phyloP scores from a whole-genome alignment of 306 rosid genomes.

The Chamaecrista fasciculata region DNA sequence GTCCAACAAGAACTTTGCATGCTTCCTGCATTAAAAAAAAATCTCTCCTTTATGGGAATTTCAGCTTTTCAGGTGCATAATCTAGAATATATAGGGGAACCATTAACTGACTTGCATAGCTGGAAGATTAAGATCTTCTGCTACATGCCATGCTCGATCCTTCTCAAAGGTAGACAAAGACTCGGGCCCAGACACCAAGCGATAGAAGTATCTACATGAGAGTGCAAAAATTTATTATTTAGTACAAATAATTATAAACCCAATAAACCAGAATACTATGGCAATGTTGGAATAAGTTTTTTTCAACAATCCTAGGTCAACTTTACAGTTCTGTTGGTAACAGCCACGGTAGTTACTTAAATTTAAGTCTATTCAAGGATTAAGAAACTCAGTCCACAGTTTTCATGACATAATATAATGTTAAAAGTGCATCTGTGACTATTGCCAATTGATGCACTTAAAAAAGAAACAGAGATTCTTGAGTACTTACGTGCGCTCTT shows the following conservation, averaged over 20 bases:
- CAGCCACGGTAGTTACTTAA: not conserved
- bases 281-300: slow-evolving; percentile 7
- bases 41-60: slow-evolving; percentile 9
- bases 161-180: slow-evolving; percentile 78
- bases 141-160: slow-evolving; percentile 86
- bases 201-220: slow-evolving; percentile 72
- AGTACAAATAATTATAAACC: slow-evolving; percentile 7
- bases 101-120: slow-evolving; percentile 80
- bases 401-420: not conserved
- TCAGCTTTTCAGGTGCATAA: slow-evolving; percentile 11
- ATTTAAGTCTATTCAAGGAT: not conserved
- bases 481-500: slow-evolving; percentile 89
- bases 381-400: slow-evolving; percentile 2
- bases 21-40: slow-evolving; percentile 61
- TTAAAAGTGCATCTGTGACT: not conserved
- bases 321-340: slow-evolving; percentile 3
- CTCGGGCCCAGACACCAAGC: slow-evolving; percentile 78
- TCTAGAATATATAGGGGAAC: slow-evolving; percentile 21
- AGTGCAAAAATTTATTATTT: slow-evolving; percentile 16
- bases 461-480: slow-evolving; percentile 22
- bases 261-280: not conserved
- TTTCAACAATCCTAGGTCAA: slow-evolving; percentile 13
- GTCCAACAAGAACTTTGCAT: slow-evolving; percentile 79
- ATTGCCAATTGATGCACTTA: not conserved
- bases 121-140: slow-evolving; percentile 63